Evolutionary conservation across 2,329 filamentous ascomycete genomes (phyloP).

Genomic region (Pestalotiopsis sp.): DNA sequence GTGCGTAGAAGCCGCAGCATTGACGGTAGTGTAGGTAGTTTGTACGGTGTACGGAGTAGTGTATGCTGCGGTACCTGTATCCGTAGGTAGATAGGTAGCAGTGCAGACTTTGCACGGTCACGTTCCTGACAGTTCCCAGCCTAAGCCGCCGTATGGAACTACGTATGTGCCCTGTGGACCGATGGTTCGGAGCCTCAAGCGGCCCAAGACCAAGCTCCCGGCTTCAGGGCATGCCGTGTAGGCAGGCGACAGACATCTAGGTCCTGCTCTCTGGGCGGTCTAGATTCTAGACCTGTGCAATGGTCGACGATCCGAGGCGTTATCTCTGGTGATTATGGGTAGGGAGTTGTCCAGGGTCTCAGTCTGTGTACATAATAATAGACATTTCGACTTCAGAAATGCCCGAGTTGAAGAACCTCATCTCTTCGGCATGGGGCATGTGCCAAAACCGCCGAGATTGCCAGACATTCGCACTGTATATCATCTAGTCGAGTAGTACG

Average conservation of each 20-base stretch:
- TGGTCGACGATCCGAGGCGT: background rate
- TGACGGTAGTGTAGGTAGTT: too few relatives aligned
- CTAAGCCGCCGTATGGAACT: background rate
- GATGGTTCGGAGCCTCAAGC: slow-evolving; percentile 12
- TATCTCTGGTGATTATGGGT: background rate
- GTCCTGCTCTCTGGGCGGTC: background rate
- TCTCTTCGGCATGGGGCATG: background rate
- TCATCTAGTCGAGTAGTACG: background rate
- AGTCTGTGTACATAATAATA: background rate
- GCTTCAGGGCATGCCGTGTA: background rate
- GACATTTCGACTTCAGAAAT: background rate
- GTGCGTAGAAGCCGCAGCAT: background rate
- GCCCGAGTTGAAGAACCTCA: background rate
- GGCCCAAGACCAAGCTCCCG: background rate
- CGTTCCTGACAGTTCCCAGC: slow-evolving; percentile 10
- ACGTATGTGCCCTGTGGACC: slow-evolving; percentile 3
- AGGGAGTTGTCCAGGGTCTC: background rate
- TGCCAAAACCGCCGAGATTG: background rate
- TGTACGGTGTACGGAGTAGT: background rate
- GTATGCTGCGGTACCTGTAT: background rate
- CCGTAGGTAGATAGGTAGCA: background rate
- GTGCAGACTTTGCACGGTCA: slow-evolving; percentile 9
- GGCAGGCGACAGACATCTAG: background rate
- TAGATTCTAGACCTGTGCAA: background rate
- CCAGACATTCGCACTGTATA: background rate